Evolutionary conservation across 192 early-diverging fungal species (phyloP), one percentile per base, ranked within the genome.

Genomic region (Linderina pennispora): DNA sequence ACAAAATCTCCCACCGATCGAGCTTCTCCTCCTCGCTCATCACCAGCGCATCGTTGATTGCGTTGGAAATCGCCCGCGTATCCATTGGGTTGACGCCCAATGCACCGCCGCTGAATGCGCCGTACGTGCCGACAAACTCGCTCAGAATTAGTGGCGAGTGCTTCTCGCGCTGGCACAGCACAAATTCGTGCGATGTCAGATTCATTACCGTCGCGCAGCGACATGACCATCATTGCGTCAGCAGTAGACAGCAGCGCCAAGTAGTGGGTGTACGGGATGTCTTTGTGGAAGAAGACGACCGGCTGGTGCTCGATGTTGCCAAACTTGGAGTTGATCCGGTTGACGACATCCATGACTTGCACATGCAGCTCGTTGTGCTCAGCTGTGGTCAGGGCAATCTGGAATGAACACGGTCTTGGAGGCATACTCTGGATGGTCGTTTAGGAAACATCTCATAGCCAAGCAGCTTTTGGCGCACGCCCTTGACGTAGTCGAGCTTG

Each of bases 61-160:
- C 90, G 43, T 83, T 68, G 6, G 91, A 89, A 5, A 92, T 88
- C 38, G 92, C 91, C 63, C 71, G 55, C 35, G 85, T 89, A 64
- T 98, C 92, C 94, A 93, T 97, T 15, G 95, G 95, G 61, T 98
- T 98, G n/a, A 98, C 88, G 13, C 90, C 74, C 16, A 91, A 61
- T 24, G 86, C 86, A 2, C 78, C 82, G 16, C 87, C 88, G 32
- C 87, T 85, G 21, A 96, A 80, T 10, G 85, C 83, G 36, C 94
- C 93, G 43, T 91, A 92, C 0, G 94, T 95, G 24, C 95, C 95
- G 16, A 93, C 89, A 78, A 98, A 98, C 79, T 98, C 96, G 55
- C 89, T 92, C 8, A 98, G 76, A 40, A 98, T 84, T 47, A 97
- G 66, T 5, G 91, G 86, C 16, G 82, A 83, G 40, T 82, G 74